These are phyloP conservation scores for Saturnispora dispora DNA, from an alignment of 805 yeast species.

Conservation along the genomic window DNA sequence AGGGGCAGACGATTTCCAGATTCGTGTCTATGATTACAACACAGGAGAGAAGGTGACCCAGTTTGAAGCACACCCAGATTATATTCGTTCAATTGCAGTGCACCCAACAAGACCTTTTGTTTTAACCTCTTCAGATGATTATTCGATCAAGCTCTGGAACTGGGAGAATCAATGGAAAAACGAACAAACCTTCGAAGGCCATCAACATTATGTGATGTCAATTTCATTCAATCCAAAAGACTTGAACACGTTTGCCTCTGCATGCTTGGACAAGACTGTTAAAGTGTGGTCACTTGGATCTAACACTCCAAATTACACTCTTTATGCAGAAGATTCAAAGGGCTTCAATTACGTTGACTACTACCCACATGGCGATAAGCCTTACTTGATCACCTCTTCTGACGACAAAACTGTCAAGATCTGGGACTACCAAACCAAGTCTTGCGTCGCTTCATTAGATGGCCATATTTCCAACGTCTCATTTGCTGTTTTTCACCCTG, in stretches of 20 bases:
- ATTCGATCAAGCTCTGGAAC: conserved; percentile 89
- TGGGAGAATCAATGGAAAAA: conserved; percentile 93
- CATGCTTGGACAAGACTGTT: conserved; percentile 92
- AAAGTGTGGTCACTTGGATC: conserved; percentile 95
- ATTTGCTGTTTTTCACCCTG: conserved; percentile 97
- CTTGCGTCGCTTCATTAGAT: conserved; percentile 86
- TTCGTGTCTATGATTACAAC: conserved; percentile 89
- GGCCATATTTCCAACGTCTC: conserved; percentile 94
- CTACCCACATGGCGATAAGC: conserved; percentile 95
- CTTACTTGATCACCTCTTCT: conserved; percentile 83
- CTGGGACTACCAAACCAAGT: conserved; percentile 97
- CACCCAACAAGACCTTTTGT: conserved; percentile 91
- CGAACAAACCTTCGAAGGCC: conserved; percentile 91
- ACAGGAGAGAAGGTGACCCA: conserved; percentile 92
- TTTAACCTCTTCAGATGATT: conserved; percentile 85
- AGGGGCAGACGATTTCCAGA: conserved; percentile 92
- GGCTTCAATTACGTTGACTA: conserved; percentile 96
- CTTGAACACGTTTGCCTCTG: conserved; percentile 94
- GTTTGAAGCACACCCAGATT: conserved; percentile 97
- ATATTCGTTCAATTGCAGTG: conserved; percentile 85
- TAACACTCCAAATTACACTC: conserved; percentile 79
- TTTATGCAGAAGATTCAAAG: conserved; percentile 81
- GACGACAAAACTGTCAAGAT: conserved; percentile 84
- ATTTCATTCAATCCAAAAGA: conserved; percentile 96
- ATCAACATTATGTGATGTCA: conserved; percentile 90